phyloP scores from a whole-genome alignment of 1,139 yeast genomes.

The Hansenula anomala region DNA sequence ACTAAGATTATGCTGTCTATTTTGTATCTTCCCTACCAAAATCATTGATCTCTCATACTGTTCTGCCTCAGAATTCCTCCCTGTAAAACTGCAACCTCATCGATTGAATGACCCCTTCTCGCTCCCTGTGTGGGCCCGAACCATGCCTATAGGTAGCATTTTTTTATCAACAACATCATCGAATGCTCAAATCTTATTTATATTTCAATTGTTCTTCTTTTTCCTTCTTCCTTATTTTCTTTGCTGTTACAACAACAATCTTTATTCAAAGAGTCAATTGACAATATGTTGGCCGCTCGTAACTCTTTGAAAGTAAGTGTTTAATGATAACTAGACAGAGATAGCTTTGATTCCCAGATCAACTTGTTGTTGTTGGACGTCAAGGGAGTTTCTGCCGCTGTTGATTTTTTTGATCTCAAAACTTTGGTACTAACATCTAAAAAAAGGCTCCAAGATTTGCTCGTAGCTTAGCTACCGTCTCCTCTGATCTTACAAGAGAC shows the following conservation, averaged over 20 bases:
- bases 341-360: too few relatives aligned
- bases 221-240: slow-evolving; percentile 1
- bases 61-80: too few relatives aligned
- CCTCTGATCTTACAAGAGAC: slow-evolving; percentile 69
- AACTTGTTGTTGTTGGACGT: too few relatives aligned
- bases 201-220: slow-evolving; percentile 21
- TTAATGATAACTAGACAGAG: too few relatives aligned
- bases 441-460: slow-evolving; percentile 15
- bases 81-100: slow-evolving; percentile 14
- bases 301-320: slow-evolving; percentile 23
- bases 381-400: too few relatives aligned
- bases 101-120: slow-evolving; percentile 16
- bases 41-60: too few relatives aligned
- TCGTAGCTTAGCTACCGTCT: slow-evolving; percentile 73
- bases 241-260: slow-evolving; percentile 1
- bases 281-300: slow-evolving; percentile 34
- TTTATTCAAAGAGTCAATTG: not conserved
- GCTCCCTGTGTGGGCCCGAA: slow-evolving; percentile 5
- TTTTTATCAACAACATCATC: too few relatives aligned
- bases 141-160: too few relatives aligned
- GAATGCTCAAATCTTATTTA: slow-evolving; percentile 2
- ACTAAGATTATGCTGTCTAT: too few relatives aligned
- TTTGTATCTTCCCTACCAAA: too few relatives aligned
- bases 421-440: slow-evolving; percentile 1
- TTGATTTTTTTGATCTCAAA: too few relatives aligned